A percentile compares a stretch with the other conserved stretches of the same genome.
These are phyloP conservation scores for Manihot esculenta DNA, from an alignment of 441 rosid genomes.

Conservation along the genomic window DNA sequence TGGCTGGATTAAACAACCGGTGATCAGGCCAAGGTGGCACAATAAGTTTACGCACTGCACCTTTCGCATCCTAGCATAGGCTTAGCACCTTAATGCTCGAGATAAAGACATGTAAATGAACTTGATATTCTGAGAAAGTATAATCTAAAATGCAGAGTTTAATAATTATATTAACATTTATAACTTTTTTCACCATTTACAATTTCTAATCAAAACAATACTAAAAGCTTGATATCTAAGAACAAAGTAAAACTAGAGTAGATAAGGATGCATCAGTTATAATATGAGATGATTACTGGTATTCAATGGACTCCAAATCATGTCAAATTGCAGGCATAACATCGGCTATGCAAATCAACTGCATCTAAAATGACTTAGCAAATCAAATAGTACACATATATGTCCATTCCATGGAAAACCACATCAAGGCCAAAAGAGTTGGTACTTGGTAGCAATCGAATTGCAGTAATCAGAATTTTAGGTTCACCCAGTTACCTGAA, in stretches of 20 bases:
- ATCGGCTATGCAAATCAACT: neutral
- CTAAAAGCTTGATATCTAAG: neutral
- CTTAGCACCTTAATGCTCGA: neutral
- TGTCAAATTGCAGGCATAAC: neutral
- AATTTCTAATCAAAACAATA: neutral
- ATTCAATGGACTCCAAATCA: neutral
- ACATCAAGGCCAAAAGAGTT: neutral
- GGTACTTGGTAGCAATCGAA: too few relatives aligned
- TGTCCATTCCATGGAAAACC: neutral
- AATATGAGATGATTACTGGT: neutral
- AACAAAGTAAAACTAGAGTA: neutral
- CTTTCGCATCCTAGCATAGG: neutral
- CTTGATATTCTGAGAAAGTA: neutral
- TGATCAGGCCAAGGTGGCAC: neutral
- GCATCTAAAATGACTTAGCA: neutral
- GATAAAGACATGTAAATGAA: neutral
- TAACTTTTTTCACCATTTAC: neutral
- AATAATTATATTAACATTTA: neutral
- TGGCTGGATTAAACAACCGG: neutral
- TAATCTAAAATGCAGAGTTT: neutral
- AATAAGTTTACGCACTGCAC: conserved; percentile 2
- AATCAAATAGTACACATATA: neutral
- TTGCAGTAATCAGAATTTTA: too few relatives aligned
- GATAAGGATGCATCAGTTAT: neutral
- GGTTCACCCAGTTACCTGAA: neutral